A percentile compares a stretch with the other conserved stretches of the same genome.
phyloP scores from a whole-genome alignment of 768 basidiomycete species.

The Multifurca ochricompacta region DNA sequence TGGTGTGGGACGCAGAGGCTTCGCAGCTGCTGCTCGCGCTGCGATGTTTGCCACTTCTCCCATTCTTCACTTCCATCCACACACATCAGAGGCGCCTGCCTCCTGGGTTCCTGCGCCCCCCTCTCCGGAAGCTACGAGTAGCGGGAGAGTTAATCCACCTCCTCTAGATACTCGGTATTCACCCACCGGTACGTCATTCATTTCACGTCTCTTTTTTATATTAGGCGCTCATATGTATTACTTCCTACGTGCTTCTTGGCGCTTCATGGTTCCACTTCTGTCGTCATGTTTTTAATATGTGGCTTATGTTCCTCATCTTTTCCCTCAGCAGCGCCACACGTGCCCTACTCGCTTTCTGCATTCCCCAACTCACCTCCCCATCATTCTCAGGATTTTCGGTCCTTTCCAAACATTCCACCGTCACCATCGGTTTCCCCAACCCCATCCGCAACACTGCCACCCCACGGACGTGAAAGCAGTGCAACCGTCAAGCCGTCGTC shows the following conservation, averaged over 20 bases:
- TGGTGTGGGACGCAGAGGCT: slow-evolving; percentile 80
- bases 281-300: slow-evolving; percentile 7
- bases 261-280: background rate
- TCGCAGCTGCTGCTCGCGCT: slow-evolving; percentile 64
- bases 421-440: slow-evolving; percentile 20
- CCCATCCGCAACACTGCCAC: slow-evolving; percentile 1
- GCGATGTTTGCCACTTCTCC: slow-evolving; percentile 36
- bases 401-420: slow-evolving; percentile 10
- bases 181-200: slow-evolving; percentile 14
- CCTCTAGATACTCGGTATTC: slow-evolving; percentile 24
- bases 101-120: background rate
- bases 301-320: background rate
- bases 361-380: background rate
- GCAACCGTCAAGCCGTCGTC: slow-evolving; percentile 8
- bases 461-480: background rate
- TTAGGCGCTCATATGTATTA: slow-evolving; percentile 2
- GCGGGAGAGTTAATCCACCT: slow-evolving; percentile 28
- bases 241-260: background rate
- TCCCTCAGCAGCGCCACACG: slow-evolving; percentile 8
- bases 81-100: background rate
- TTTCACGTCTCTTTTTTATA: background rate
- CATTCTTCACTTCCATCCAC: background rate
- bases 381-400: background rate
- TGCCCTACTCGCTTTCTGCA: background rate
- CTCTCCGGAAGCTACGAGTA: slow-evolving; percentile 26